Percentiles rank a stretch among this genome's conserved stretches.
Conservation (phyloP, 176 grass and related monocot species). For the Elymus sibiricus region DNA sequence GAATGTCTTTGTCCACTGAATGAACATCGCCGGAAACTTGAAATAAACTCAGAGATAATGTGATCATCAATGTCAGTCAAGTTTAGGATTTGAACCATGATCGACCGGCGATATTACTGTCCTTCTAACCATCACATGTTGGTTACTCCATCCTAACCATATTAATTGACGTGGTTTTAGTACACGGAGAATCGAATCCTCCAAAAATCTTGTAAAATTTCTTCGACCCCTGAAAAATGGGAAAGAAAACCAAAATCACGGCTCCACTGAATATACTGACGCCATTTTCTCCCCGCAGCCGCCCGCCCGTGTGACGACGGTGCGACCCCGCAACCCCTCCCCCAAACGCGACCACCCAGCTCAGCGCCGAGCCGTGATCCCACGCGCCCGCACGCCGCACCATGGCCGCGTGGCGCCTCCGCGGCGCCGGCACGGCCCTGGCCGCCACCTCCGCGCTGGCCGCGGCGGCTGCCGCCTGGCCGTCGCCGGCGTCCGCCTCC, state of each 20-base stretch:
- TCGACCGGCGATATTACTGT: too few species aligned
- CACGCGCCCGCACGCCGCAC: background rate
- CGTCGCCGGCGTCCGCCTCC: slow-evolving; percentile 23
- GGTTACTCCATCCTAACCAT: too few species aligned
- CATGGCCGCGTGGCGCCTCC: slow-evolving; percentile 59
- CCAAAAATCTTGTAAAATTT: too few species aligned
- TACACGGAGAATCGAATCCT: too few species aligned
- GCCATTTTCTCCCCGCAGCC: background rate
- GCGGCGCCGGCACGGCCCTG: slow-evolving; percentile 45
- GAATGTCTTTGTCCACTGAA: too few species aligned
- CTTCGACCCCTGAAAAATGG: background rate
- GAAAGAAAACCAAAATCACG: background rate
- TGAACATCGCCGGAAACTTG: too few species aligned
- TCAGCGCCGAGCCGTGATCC: background rate
- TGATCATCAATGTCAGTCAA: too few species aligned
- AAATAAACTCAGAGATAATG: too few species aligned
- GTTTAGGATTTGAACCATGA: too few species aligned
- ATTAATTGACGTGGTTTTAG: too few species aligned
- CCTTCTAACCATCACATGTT: too few species aligned
- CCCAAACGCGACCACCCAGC: background rate
- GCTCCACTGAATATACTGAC: background rate
- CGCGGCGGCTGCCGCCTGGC: slow-evolving; percentile 2
- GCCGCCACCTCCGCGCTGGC: slow-evolving; percentile 47
- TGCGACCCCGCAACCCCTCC: background rate
- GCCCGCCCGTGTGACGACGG: background rate